Conservation (phyloP, 106 monocot genomes). For the Dioscorea dumetorum region DNA sequence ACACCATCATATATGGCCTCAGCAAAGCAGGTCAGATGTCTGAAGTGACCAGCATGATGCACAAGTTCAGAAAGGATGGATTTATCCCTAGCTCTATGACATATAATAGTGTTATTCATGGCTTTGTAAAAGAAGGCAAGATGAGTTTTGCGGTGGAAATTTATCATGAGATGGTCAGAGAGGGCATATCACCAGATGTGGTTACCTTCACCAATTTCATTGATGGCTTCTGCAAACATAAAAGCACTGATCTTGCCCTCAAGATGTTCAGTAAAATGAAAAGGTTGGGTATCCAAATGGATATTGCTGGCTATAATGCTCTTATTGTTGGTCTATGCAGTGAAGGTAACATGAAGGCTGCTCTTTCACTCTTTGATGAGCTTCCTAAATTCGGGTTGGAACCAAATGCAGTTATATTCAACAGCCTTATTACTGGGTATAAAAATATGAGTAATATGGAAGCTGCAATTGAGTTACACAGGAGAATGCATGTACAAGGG, state of each 20-base stretch:
- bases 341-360: slow-evolving; percentile 48
- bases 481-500: slow-evolving; percentile 42
- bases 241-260: slow-evolving; percentile 46
- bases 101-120: slow-evolving; percentile 65
- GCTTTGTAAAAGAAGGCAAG: slow-evolving; percentile 39
- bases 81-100: slow-evolving; percentile 40
- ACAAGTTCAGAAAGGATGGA: slow-evolving; percentile 44
- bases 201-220: slow-evolving; percentile 62
- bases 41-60: slow-evolving; percentile 35
- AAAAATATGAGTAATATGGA: slow-evolving; percentile 45
- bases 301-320: slow-evolving; percentile 35
- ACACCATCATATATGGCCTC: slow-evolving; percentile 46
- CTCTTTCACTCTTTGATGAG: slow-evolving; percentile 35
- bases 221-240: slow-evolving; percentile 45
- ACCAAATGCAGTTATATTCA: slow-evolving; percentile 45
- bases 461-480: slow-evolving; percentile 34
- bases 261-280: slow-evolving; percentile 49
- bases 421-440: slow-evolving; percentile 60
- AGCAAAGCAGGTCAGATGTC: slow-evolving; percentile 36
- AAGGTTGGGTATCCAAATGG: slow-evolving; percentile 30
- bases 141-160: slow-evolving; percentile 35
- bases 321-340: slow-evolving; percentile 52
- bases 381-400: slow-evolving; percentile 31
- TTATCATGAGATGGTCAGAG: slow-evolving; percentile 37
- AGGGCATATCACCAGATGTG: slow-evolving; percentile 37